Evolutionary conservation across 306 rosid species (phyloP).

Genomic region (Aeschynomene evenia): DNA sequence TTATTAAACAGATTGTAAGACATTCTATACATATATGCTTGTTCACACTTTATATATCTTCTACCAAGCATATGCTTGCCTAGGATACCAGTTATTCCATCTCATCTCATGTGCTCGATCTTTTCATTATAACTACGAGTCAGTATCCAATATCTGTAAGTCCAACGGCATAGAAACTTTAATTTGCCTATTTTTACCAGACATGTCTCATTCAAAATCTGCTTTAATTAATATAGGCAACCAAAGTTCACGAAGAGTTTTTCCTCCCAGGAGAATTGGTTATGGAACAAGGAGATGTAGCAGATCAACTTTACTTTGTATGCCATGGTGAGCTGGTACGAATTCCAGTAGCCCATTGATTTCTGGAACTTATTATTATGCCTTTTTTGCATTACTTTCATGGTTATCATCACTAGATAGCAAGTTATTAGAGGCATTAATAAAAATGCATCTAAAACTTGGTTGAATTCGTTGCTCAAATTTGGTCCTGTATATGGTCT

Average conservation of each 20-base stretch:
- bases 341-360: background rate
- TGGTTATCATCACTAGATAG: background rate
- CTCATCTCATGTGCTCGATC: background rate
- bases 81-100: background rate
- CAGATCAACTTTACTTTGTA: conserved; percentile 57
- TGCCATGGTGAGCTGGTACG: conserved; percentile 67
- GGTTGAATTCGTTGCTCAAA: too few relatives aligned
- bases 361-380: background rate
- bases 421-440: too few relatives aligned
- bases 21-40: background rate
- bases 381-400: background rate
- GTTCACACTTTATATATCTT: background rate
- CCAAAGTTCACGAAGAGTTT: conserved; percentile 58
- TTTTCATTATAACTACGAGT: background rate
- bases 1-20: conserved; percentile 65
- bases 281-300: conserved; percentile 51
- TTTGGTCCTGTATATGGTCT: too few relatives aligned
- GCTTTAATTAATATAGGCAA: conserved; percentile 52
- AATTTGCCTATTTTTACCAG: background rate
- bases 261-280: conserved; percentile 65
- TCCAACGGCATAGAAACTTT: conserved; percentile 1
- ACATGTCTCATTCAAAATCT: conserved; percentile 4
- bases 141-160: background rate
- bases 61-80: too few relatives aligned
- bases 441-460: too few relatives aligned